Evolutionary conservation across 2,329 filamentous ascomycete genomes (phyloP).

Genomic region (Scorias spongiosa): DNA sequence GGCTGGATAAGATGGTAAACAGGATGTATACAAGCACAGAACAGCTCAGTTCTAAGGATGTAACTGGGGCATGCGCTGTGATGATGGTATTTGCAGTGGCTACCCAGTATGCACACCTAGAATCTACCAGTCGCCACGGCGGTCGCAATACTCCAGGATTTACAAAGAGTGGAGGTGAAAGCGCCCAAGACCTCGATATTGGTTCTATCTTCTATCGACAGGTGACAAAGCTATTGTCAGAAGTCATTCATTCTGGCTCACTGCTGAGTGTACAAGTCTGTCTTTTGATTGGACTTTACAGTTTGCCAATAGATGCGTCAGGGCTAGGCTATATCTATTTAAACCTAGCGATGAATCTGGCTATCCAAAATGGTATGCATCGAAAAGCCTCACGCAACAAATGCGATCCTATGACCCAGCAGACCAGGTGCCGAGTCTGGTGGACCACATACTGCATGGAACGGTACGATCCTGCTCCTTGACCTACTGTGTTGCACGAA

Average conservation of each 20-base stretch:
- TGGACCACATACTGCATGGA: conserved; percentile 26
- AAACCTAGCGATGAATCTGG: conserved; percentile 40
- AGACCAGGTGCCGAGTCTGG: conserved; percentile 7
- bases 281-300: conserved; percentile 40
- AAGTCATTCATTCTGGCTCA: not conserved
- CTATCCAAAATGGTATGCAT: conserved; percentile 47
- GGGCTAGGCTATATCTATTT: conserved; percentile 43
- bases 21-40: not conserved
- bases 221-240: conserved; percentile 1
- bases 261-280: conserved; percentile 39
- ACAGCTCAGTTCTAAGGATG: not conserved
- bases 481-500: too few species aligned
- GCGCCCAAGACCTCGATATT: not conserved
- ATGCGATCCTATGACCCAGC: conserved; percentile 31
- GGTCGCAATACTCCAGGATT: conserved; percentile 8
- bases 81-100: conserved; percentile 26
- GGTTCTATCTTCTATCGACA: conserved; percentile 1
- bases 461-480: conserved; percentile 24
- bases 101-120: conserved; percentile 26
- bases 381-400: conserved; percentile 24
- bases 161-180: not conserved
- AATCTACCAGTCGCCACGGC: conserved; percentile 10
- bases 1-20: conserved; percentile 12
- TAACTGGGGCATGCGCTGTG: conserved; percentile 11
- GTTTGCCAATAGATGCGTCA: conserved; percentile 40